phyloP scores from a whole-genome alignment of 1,139 yeast genomes.

The Magnusiomyces ingens region DNA sequence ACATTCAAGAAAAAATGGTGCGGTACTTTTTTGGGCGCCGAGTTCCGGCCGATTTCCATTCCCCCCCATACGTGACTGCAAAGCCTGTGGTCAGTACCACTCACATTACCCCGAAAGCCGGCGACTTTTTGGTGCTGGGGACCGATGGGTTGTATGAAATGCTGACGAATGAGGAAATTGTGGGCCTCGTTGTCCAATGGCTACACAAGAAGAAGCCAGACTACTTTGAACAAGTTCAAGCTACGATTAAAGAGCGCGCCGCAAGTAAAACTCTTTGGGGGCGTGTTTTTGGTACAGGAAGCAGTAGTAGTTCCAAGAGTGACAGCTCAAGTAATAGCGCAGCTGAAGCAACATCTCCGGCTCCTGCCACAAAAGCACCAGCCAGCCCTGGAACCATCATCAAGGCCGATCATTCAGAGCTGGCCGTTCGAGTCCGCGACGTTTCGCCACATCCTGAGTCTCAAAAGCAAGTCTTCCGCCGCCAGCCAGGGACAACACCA shows the following conservation, averaged over 20 bases:
- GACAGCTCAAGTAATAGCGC: no score
- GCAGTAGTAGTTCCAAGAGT: neutral
- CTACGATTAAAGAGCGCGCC: slow-evolving; percentile 7
- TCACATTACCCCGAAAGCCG: slow-evolving; percentile 59
- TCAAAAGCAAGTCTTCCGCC: slow-evolving; percentile 53
- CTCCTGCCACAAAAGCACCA: neutral
- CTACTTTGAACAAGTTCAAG: slow-evolving; percentile 28
- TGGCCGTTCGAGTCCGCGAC: slow-evolving; percentile 28
- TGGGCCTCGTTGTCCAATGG: slow-evolving; percentile 91
- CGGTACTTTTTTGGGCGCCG: slow-evolving; percentile 77
- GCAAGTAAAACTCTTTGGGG: slow-evolving; percentile 13
- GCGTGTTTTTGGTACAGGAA: slow-evolving; percentile 12
- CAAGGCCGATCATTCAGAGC: slow-evolving; percentile 12
- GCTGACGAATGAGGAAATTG: slow-evolving; percentile 87
- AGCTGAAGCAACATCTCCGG: neutral
- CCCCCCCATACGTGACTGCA: slow-evolving; percentile 98
- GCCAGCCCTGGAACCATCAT: slow-evolving; percentile 9
- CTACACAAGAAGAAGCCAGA: slow-evolving; percentile 67
- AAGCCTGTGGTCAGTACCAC: slow-evolving; percentile 89
- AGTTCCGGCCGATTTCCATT: slow-evolving; percentile 67
- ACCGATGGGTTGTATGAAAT: slow-evolving; percentile 93
- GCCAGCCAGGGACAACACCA: slow-evolving; percentile 32
- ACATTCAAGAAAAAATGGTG: slow-evolving; percentile 67
- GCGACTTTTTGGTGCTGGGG: slow-evolving; percentile 87
- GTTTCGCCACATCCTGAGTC: slow-evolving; percentile 39